These are phyloP conservation scores for Termitomyces sp. DNA, from an alignment of 768 basidiomycete genomes.

Conservation along the genomic window DNA sequence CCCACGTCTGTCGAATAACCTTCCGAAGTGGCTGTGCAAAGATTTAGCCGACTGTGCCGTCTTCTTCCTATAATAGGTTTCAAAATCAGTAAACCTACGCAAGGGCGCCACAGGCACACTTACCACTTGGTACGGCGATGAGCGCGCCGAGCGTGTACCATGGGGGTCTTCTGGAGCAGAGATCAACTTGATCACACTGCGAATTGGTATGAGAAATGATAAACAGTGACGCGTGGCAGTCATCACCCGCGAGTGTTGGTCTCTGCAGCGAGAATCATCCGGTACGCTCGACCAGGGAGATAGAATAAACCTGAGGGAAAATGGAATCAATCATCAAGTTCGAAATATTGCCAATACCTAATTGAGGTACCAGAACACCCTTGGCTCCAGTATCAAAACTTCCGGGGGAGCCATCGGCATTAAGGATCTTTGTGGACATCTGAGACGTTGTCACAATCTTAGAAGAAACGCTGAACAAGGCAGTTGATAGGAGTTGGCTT, in stretches of 20 bases:
- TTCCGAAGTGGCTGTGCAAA: not conserved
- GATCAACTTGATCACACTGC: constrained; percentile 26
- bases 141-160: constrained; percentile 9
- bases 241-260: constrained; percentile 31
- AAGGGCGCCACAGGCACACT: not conserved
- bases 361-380: constrained; percentile 63
- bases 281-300: constrained; percentile 35
- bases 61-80: not conserved
- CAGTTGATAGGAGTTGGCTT: constrained; percentile 2
- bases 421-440: constrained; percentile 64
- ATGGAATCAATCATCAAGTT: not conserved
- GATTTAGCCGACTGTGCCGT: not conserved
- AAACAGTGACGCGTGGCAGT: constrained; percentile 6
- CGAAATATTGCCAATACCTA: constrained; percentile 39
- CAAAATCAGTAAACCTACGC: not conserved
- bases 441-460: constrained; percentile 59
- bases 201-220: not conserved
- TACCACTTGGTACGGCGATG: constrained; percentile 17
- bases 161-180: constrained; percentile 28
- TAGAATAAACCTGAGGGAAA: constrained; percentile 30
- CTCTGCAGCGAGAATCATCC: constrained; percentile 33
- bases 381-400: constrained; percentile 61
- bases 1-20: not conserved
- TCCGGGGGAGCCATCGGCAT: constrained; percentile 59
- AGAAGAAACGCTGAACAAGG: not conserved